Conservation (phyloP, 495 filamentous ascomycete genomes). For the Aspergillus mulundensis region DNA sequence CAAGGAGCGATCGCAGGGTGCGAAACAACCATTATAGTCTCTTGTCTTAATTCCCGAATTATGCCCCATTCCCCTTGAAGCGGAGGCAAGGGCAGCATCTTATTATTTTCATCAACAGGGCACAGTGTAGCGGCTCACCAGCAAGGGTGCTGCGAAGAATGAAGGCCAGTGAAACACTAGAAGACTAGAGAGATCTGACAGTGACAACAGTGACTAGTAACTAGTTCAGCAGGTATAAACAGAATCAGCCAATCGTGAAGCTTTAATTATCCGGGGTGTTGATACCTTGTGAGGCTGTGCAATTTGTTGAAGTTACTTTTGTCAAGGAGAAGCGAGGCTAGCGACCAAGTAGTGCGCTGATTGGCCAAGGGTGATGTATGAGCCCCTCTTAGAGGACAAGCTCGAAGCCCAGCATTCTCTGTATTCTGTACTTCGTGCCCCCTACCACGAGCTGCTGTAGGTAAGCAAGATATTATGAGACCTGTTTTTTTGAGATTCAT, state of each 20-base stretch:
- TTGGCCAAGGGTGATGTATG: neutral
- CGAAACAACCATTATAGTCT: neutral
- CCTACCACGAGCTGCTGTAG: neutral
- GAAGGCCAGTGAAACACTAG: conserved; percentile 4
- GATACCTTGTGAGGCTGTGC: conserved; percentile 2
- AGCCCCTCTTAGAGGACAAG: neutral
- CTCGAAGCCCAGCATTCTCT: neutral
- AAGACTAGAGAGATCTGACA: neutral
- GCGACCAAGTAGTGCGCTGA: neutral
- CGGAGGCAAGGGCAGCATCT: neutral
- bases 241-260: neutral
- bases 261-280: neutral
- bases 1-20: neutral
- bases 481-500: no score
- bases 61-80: no score
- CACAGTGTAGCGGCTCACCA: neutral
- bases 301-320: neutral
- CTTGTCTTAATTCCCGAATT: neutral
- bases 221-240: neutral
- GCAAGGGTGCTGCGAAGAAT: conserved; percentile 9
- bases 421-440: neutral
- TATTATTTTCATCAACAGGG: neutral
- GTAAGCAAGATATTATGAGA: no score
- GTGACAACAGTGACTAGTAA: conserved; percentile 5
- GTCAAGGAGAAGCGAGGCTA: neutral